Evolutionary conservation across 257 asterid species (phyloP), one percentile per base, ranked within the genome.

Genomic region (Gentiana straminea): DNA sequence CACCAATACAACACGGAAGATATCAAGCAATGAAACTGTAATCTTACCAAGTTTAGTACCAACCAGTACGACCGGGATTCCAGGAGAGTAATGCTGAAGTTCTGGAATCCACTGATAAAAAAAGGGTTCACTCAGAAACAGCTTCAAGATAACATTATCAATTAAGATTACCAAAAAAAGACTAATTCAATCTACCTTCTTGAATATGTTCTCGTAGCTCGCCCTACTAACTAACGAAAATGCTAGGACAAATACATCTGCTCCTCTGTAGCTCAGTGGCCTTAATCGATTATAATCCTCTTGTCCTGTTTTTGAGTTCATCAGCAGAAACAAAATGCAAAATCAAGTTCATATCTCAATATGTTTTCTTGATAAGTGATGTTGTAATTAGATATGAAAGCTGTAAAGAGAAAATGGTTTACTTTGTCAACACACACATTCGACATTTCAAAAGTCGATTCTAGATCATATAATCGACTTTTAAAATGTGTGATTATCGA

Each of bases 261-360:
- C 98, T 61, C 96, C 98, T 65, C 96, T 76, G 79, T 86, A 90
- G 81, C 98, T 90, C 87, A 90, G 68, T 45, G 98, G 98, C 79
- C 98, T 86, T 51, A 86, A 51, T 66, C 98, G 86, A 59, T 90
- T 90, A 75, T 90, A 90, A 72, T 90, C 98, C 69, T 90, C 98
- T 73, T 90, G 98, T 33, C 98, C 98, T 90, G 58, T 70, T 47
- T 10, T 66, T 24, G 24, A 24, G 24, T 24, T 24, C 24, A 24
- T 24, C 24, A 24, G 24, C 24, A 24, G 24, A 24, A 24, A 24
- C 24, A 24, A 41, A 5, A 15, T 72, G 61, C 57, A 10, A 49
- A 68, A 52, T 49, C 63, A 61, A 49, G 64, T 58, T 55, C 61
- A 37, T 46, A 55, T 4, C 41, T 35, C 39, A 50, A 24, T 24